Evolutionary conservation across 768 basidiomycete species (phyloP), one percentile per base, ranked within the genome.

Genomic region (Boletus speciosus): DNA sequence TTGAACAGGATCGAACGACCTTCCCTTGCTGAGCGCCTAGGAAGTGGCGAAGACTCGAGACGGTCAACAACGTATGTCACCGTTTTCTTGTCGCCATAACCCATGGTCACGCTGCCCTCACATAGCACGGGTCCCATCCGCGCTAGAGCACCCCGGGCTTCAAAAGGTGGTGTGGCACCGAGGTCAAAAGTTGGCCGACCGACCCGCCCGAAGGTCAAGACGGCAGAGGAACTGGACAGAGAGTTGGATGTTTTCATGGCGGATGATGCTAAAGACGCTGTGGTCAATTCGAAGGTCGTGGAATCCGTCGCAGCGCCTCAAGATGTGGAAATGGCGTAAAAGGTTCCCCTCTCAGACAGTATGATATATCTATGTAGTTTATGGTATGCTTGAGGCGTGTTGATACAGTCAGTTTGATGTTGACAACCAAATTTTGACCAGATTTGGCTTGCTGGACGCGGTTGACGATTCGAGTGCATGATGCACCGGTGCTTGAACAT

Each of bases 211-310:
- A 83, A 85, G 71, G 77, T 81, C 4, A 84, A 90, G 71, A 88
- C 88, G 2, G 88, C 82, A 8, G 88, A 85, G 54, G 90, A 96
- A 60, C 72, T 97, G 55, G 93, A 97, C 69, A 85, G 81, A 68
- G 93, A 97, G 71, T 68, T 97, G 55, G 93, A 97, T 60, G 82
- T 85, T 4, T 91, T 90, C 62, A 90, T 92, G 90, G 82, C 80
- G 8, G 86, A 86, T 60, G 72, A 78, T 0, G 63, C 39, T 4
- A 61, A 71, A 40, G 62, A 66, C 11, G 63, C 38, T 1, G 47
- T 64, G n/a, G 57, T 56, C 6, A 58, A 55, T 27, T 61, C 59
- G 21, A 65, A 61, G 44, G 53, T 49, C 5, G 39, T 5, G 16
- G 56, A 56, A 34, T 44, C 52, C 36, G 51, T 51, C 19, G 54